Evolutionary conservation across 331 rosid genomes (phyloP), one percentile per base, ranked within the genome.

Genomic region (Quercus lobata): DNA sequence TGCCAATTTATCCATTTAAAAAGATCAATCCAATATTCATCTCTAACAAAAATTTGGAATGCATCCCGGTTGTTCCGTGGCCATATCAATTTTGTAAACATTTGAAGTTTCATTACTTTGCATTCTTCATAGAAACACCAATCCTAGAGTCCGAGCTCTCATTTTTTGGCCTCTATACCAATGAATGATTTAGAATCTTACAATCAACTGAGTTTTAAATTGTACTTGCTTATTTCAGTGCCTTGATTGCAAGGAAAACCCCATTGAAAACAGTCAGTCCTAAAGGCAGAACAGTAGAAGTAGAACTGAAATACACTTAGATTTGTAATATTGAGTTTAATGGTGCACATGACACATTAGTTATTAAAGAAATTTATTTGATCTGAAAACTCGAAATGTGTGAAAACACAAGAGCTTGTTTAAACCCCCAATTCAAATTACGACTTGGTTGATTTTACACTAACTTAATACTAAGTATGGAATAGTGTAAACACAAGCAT

Each of bases 231-330:
- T 69, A 74, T 58, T 80, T 83, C 89, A 34, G 19, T 5, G 37
- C 86, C 94, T 14, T 83, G 74, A 65, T 82, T 76, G 87, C 97
- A 91, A 57, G 94, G 91, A 75, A 91, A 93, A 34, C 62, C 34
- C 63, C 66, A 80, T 77, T 93, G 97, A 77, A 93, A 94, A 81
- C 96, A 93, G 73, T 82, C 80, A 89, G 74, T 57, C 93, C 85
- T 7, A 86, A 71, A 37, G 89, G 91, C 60, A 92, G 83, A 52
- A 72, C 89, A 71, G 96, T 88, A 87, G 78, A 82, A 32, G 35
- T 0, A 86, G 27, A 58, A 29, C 19, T 21, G 72, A 49, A 74
- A 60, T 32, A 17, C 44, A 80, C 41, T 70, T 68, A 80, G 73
- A 70, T 19, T 6, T 30, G 10, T 19, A 56, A 60, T 54, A 52